phyloP scores from a whole-genome alignment of 306 rosid species.

The Nissolia schottii region DNA sequence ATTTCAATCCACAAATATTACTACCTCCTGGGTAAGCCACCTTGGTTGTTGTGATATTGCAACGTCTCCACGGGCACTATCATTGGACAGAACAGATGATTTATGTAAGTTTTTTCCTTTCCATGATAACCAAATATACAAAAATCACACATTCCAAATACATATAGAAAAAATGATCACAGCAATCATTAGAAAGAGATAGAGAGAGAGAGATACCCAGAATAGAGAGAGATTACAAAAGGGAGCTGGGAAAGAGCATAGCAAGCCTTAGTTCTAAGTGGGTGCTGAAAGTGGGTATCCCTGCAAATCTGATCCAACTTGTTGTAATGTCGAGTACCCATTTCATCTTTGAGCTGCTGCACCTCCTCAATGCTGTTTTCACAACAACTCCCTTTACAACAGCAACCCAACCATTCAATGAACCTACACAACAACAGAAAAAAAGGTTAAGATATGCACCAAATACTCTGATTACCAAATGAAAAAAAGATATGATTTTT shows the following conservation, averaged over 20 bases:
- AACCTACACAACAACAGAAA: slow-evolving; percentile 37
- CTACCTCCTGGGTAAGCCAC: slow-evolving; percentile 51
- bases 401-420: slow-evolving; percentile 75
- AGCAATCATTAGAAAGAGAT: background rate
- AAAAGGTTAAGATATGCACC: background rate
- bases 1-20: slow-evolving; percentile 24
- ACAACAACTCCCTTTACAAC: slow-evolving; percentile 48
- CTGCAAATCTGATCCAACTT: slow-evolving; percentile 42
- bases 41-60: slow-evolving; percentile 69
- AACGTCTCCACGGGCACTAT: slow-evolving; percentile 76
- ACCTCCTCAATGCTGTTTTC: slow-evolving; percentile 15
- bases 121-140: background rate
- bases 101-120: background rate
- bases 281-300: slow-evolving; percentile 50
- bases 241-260: slow-evolving; percentile 66
- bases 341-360: slow-evolving; percentile 35
- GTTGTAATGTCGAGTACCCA: background rate
- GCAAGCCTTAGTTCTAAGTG: slow-evolving; percentile 58
- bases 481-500: background rate
- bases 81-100: background rate
- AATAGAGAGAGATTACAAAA: slow-evolving; percentile 48
- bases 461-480: background rate
- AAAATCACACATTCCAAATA: background rate
- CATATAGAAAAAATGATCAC: background rate
- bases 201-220: slow-evolving; percentile 38